Base-by-base conservation (phyloP, 1,139 yeast species). In the Yamadazyma taylorii region DNA sequence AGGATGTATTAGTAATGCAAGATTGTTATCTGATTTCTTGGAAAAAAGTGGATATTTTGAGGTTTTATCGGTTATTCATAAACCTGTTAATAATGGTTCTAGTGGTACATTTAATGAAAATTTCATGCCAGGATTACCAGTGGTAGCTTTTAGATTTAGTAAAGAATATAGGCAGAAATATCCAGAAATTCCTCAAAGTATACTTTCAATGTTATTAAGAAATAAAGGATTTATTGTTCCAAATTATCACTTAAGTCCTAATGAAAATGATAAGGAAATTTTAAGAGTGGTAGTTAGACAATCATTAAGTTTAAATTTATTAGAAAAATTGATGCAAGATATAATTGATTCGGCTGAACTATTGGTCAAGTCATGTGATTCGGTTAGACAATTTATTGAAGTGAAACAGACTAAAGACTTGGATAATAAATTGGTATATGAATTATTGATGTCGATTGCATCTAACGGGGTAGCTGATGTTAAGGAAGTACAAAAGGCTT, bases 171-270 rank as follows among this genome's bases (percentile, higher is more conserved):
- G 66, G 36, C 56, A 74, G 33, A 60, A 71, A 32, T 86, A 80
- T 58, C 92, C 96, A 2, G 87, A 81, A 58, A 76, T 89, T 40
- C 96, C 96, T n/a, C 97, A 89, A 61, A 75, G 82, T 21, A 73
- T 87, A 41, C 60, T 89, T 28, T 81, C 95, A 0, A 70, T 83
- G 14, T 60, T 88, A 56, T 69, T 89, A 53, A 78, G 96, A 58
- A 79, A 78, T 60, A 81, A 82, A 55, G 95, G 95, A 5, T 89
- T 84, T 75, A 89, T 89, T 56, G 75, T 89, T 43, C 97, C 97
- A 45, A 89, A 89, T 69, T 89, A 89, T 62, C 89, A 84, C 44
- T 73, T 89, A 51, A 95, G 96, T 24, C 81, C 85, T 21, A 54
- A 57, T 42, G 75, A 68, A 43, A 54, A 54, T 14, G 73, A 73